Evolutionary conservation across 2,329 filamentous ascomycete genomes (phyloP), one percentile per base, ranked within the genome.

Genomic region (Talaromyces albobiverticillius): DNA sequence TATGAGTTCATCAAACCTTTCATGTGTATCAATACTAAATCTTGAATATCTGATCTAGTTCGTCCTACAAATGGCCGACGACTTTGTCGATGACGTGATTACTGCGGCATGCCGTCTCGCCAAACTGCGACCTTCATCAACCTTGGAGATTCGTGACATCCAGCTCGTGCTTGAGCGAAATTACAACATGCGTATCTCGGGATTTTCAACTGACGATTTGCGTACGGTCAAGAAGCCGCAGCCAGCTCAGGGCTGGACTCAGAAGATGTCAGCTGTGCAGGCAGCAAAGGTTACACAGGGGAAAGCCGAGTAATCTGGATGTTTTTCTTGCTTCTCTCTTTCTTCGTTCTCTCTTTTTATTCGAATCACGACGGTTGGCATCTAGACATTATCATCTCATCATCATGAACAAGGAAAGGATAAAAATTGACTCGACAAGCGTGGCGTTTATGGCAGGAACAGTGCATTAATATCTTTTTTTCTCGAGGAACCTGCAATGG

Each of bases 221-320:
- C 86, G 94, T 54, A 96, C 91, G 0, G 93, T 97, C 26, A 87
- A 92, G 70, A 96, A 96, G 78, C 88, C 95, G 51, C 88, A 94
- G 69, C 94, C 94, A 2, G 86, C 90, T 18, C 78, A 87, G 14
- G 89, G 85, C 20, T 99, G 94, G 91, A 93, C 94, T 58, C 87
- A 89, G 61, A 99, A 99, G 80, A 95, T 99, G 87, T 93, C 91
- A 65, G 93, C 94, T 22, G 88, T 99, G 14, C 91, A 96, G 74
- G 93, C 92, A 1, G 90, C 91, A 45, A 97, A 97, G 78, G 91
- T 76, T 20, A 76, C 74, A 3, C 73, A 76, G 57, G 74, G 74
- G 2, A 73, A 71, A 49, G 61, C 66, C 26, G 74, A 76, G 56
- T 74, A 48, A 51, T 41, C 36, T 48, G 18, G 34, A 14, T 20